Percentiles rank a stretch among this genome's conserved stretches.
These are phyloP conservation scores for Phytophthora fragariae DNA, from an alignment of 352 stramenopile species.

Conservation along the genomic window DNA sequence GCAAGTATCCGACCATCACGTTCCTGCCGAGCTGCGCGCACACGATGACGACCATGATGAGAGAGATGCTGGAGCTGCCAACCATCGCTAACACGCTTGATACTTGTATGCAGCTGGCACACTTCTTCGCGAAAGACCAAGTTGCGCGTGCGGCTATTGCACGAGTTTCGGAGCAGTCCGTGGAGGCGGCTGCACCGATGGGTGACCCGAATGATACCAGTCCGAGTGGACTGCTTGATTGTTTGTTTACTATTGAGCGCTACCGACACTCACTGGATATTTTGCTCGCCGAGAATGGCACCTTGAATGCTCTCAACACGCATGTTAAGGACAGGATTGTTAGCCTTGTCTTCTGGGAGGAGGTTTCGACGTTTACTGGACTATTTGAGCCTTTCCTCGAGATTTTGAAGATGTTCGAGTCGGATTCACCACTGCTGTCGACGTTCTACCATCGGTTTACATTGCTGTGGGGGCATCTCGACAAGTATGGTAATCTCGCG, in stretches of 20 bases:
- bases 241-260: conserved; percentile 57
- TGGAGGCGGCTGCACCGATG: conserved; percentile 35
- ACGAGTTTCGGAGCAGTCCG: conserved; percentile 55
- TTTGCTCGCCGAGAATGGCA: conserved; percentile 59
- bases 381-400: conserved; percentile 80
- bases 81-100: conserved; percentile 47
- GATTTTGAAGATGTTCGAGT: conserved; percentile 70
- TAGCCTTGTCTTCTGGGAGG: conserved; percentile 63
- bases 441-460: conserved; percentile 84
- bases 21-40: conserved; percentile 73
- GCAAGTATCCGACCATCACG: conserved; percentile 67
- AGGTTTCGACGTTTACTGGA: conserved; percentile 54
- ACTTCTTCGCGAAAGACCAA: conserved; percentile 58
- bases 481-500: conserved; percentile 61
- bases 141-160: conserved; percentile 52
- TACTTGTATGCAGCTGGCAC: conserved; percentile 50
- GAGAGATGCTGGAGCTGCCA: conserved; percentile 60
- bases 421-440: conserved; percentile 66
- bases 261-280: conserved; percentile 69
- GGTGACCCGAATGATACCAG: conserved; percentile 43
- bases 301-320: conserved; percentile 43
- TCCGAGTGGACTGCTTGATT: conserved; percentile 54
- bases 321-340: conserved; percentile 56
- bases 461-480: conserved; percentile 65
- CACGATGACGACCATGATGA: conserved; percentile 65